phyloP scores from a whole-genome alignment of 2,329 filamentous ascomycete genomes.

The Monosporascus sp. region DNA sequence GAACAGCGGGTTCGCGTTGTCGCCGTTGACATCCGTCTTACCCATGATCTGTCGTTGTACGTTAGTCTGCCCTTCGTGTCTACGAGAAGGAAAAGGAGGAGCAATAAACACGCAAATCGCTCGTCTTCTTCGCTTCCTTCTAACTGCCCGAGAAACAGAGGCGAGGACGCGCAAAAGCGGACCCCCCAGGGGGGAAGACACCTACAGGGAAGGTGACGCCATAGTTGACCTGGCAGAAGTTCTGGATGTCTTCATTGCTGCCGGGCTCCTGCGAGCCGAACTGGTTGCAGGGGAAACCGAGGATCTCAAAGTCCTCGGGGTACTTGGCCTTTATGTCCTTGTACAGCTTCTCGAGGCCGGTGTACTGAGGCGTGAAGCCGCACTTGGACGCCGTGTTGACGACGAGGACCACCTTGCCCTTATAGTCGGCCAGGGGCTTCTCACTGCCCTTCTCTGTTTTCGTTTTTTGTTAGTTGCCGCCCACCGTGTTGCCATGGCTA shows the following conservation, averaged over 20 bases:
- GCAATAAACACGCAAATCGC: too few species aligned
- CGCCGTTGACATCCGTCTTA: conserved; percentile 93
- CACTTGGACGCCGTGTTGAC: conserved; percentile 99
- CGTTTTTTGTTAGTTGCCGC: not conserved
- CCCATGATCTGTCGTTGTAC: conserved; percentile 54
- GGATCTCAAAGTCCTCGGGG: conserved; percentile 72
- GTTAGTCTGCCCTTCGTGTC: too few species aligned
- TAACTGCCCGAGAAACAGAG: too few species aligned
- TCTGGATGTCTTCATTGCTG: conserved; percentile 72
- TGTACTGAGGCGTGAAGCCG: conserved; percentile 96
- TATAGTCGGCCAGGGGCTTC: conserved; percentile 64
- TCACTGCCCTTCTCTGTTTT: conserved; percentile 64
- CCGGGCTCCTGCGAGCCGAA: conserved; percentile 90
- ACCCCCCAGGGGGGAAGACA: not conserved
- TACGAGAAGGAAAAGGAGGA: too few species aligned
- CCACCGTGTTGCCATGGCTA: too few species aligned
- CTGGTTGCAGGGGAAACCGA: conserved; percentile 99
- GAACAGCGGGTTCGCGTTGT: conserved; percentile 71
- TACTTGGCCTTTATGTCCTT: conserved; percentile 66
- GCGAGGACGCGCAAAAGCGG: too few species aligned
- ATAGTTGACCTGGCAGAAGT: conserved; percentile 89
- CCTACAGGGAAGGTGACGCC: conserved; percentile 73
- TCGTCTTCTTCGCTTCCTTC: too few species aligned
- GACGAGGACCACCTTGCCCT: conserved; percentile 89
- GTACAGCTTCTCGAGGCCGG: conserved; percentile 85